Base-by-base conservation (phyloP, 768 basidiomycete genomes). In the Lentinula boryana region DNA sequence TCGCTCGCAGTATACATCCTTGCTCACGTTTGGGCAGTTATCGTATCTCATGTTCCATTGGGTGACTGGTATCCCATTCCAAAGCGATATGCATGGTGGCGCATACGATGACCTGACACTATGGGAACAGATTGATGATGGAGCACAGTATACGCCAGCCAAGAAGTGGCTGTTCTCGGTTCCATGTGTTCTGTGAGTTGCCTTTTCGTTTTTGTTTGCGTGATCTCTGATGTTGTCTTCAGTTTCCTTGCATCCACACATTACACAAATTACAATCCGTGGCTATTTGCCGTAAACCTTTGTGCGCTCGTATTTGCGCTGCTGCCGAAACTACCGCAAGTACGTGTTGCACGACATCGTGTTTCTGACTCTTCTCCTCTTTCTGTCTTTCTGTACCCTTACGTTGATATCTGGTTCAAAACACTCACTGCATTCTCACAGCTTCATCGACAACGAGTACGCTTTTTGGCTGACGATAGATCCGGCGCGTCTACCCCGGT, bases 121-220 rank as follows among this genome's bases (percentile, higher is more conserved):
- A 33, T 99, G 97, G 97, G 97, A 99, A 70, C 97, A 99, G 80
- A 99, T 99, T 54, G 97, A 99, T 73, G 90, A 92, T 54, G 97
- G 97, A 41, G 97, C 95, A 0, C 97, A 98, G 69, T 97, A 98
- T 74, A 99, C 97, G 5, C 97, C 97, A 0, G 88, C 97, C 5
- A 97, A 93, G 78, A 99, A 99, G 71, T 98, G 95, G 93, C 79
- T 99, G 32, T 82, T 97, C 62, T 85, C 84, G 57, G 87, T 95
- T 7, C 97, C 97, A 0, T 88, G 98, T 65, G 81, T 82, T 40
- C 78, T 99, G 97, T 98, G 67, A 70, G 93, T 50, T 15, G 48
- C 58, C 38, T 31, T 48, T 55, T 33, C 23, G 15, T 16, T 51
- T 12, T 52, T 48, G 21, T 16, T 56, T 23, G 53, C 63, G 58